Base-by-base conservation (phyloP, 2,329 filamentous ascomycete species). In the Trichoderma sp. region DNA sequence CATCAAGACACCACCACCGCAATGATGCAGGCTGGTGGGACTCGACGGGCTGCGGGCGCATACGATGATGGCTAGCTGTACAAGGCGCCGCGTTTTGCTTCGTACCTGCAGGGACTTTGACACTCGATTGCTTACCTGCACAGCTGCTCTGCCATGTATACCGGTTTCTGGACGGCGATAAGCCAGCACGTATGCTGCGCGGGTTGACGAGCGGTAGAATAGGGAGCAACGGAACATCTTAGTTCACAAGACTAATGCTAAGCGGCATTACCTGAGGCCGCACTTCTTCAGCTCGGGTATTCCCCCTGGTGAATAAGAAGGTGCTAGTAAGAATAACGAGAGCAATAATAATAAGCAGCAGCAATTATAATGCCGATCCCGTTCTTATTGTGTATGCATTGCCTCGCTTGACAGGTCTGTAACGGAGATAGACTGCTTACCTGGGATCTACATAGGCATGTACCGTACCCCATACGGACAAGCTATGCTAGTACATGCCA, bases 321-420 rank as follows among this genome's bases (percentile, higher is more conserved):
- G 23, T 26, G 36, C 23, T 28, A 28, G 36, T 64, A 20, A 63
- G 34, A 17, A 39, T 20, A 26, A 63, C 2, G 17, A 43, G 39
- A 1, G 36, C 28, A 43, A 63, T 5, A n/a, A 6, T 7, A 47
- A 58, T 20, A 63, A 47, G 23, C 12, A 55, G 30, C 20, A 28
- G 32, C n/a, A 34, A 3, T n/a, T 2, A 32, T 23, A 20, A 57
- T 57, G 20, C 55, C 28, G 17, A 59, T 32, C 47, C 28, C 28
- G 15, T 32, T 30, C 20, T 20, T 32, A 17, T 59, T 32, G 30
- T 59, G 13, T 36, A 62, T 23, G 39, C 55, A 59, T n/a, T 28
- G 65, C 57, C 66, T 68, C 66, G 36, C 36, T 59, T 68, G 57
- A 36, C 66, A 62, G 57, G 55, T 68, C 61, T 62, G 66, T 68